Percentiles rank a stretch among this genome's conserved stretches.
These are phyloP conservation scores for Boletellus sp. DNA, from an alignment of 768 basidiomycete species.

Conservation along the genomic window DNA sequence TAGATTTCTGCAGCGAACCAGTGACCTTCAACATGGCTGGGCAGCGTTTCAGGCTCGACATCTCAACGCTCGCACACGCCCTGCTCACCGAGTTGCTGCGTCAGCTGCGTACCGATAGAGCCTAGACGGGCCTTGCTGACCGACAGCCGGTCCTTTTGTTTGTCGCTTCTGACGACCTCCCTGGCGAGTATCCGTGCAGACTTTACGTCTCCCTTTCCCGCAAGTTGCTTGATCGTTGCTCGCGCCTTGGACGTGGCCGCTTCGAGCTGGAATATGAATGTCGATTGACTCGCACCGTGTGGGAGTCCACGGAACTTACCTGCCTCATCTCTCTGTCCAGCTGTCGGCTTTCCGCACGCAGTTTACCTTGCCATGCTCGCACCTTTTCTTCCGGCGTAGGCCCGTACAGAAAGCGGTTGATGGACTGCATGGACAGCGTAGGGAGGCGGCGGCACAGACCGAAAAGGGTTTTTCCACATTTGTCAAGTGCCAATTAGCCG, in stretches of 20 bases:
- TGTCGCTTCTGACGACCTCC: slow-evolving; percentile 92
- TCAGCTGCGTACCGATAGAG: slow-evolving; percentile 84
- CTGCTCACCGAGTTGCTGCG: slow-evolving; percentile 86
- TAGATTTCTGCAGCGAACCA: slow-evolving; percentile 95
- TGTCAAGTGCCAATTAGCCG: background rate
- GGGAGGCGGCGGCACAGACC: slow-evolving; percentile 4
- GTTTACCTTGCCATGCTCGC: slow-evolving; percentile 83
- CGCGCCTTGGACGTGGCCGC: slow-evolving; percentile 76
- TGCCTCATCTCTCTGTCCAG: slow-evolving; percentile 95
- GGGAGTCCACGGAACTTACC: slow-evolving; percentile 47
- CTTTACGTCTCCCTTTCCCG: slow-evolving; percentile 86
- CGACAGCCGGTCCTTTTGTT: slow-evolving; percentile 89
- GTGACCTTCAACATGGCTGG: slow-evolving; percentile 95
- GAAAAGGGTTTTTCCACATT: slow-evolving; percentile 18
- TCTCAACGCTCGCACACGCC: background rate
- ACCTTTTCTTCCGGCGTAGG: slow-evolving; percentile 95
- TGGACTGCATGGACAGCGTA: slow-evolving; percentile 60
- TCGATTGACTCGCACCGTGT: slow-evolving; percentile 12
- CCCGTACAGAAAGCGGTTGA: slow-evolving; percentile 93
- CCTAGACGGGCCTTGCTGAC: slow-evolving; percentile 91
- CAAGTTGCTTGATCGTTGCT: slow-evolving; percentile 80
- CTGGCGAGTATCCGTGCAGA: slow-evolving; percentile 88
- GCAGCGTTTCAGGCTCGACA: background rate
- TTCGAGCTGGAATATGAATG: slow-evolving; percentile 58
- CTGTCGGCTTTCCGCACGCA: slow-evolving; percentile 75